Evolutionary conservation across 2,329 filamentous ascomycete genomes (phyloP), one percentile per base, ranked within the genome.

Genomic region (Fusarium chuoi): DNA sequence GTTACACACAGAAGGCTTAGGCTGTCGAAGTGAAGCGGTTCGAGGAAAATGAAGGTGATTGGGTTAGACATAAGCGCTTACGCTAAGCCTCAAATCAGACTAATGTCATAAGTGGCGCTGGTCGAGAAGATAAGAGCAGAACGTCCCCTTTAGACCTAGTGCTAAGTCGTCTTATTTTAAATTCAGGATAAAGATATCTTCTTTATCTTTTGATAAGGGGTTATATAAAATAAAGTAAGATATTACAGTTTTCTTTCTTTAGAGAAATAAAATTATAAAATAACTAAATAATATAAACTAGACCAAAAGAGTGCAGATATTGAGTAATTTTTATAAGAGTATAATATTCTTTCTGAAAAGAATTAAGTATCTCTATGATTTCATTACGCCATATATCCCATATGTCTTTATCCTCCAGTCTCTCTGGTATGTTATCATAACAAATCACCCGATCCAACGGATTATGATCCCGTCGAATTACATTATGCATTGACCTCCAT

Each of bases 31-130:
- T 33, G 28, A 30, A 9, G 6, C 5, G 11, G 0, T 6, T 49
- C 2, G 10, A 18, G 22, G 13, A 17, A 5, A 0, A 33, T 2
- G 11, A 33, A 30, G 7, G 28, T 5, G 6, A 4, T 17, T 4
- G 13, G 18, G 1, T 28, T 33, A 5, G 15, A 33, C 33, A 14
- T 49, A 49, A 24, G 28, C 46, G 46, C 46, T 22, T 1, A 7
- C 15, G 17, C 28, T 51, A 51, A n/a, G 2, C 1, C 28, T 24
- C 3, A 33, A 14, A 18, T 24, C 10, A 7, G 3, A 33, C 2
- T 2, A 18, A 33, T 18, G 22, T 2, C 28, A 7, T 33, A 18
- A 14, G 22, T 51, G 28, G 46, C 28, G 48, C 30, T 51, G 15
- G 0, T 10, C 2, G 3, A 49, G 0, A 49, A 18, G 46, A 33